phyloP scores from a whole-genome alignment of 345 rosid species.

The Euphorbia peplus region DNA sequence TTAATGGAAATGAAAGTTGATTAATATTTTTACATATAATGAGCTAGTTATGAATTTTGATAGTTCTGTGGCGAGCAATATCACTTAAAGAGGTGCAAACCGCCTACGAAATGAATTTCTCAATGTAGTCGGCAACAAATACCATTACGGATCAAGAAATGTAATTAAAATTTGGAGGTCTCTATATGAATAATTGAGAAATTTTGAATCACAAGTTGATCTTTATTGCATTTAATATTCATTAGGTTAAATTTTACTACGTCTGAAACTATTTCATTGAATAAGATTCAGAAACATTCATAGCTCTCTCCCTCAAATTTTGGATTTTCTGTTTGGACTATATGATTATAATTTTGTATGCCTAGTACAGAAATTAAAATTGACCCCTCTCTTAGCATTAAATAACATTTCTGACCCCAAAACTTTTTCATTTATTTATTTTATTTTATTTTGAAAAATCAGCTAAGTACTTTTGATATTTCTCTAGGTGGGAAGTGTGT shows the following conservation, averaged over 20 bases:
- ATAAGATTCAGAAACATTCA: conserved; percentile 24
- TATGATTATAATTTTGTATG: conserved; percentile 30
- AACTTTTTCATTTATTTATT: conserved; percentile 16
- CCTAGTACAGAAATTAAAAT: conserved; percentile 29
- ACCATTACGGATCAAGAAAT: too few relatives aligned
- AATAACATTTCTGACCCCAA: conserved; percentile 29
- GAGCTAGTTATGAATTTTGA: too few relatives aligned
- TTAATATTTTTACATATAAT: too few relatives aligned
- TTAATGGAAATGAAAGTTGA: too few relatives aligned
- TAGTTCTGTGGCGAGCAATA: too few relatives aligned
- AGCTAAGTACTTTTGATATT: conserved; percentile 22
- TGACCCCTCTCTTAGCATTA: conserved; percentile 24
- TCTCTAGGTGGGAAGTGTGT: conserved; percentile 6
- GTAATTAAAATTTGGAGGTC: too few relatives aligned
- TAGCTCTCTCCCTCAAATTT: conserved; percentile 25
- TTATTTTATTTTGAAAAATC: too few relatives aligned
- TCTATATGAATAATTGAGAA: too few relatives aligned
- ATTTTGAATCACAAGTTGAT: too few relatives aligned
- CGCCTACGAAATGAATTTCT: too few relatives aligned
- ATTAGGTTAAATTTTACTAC: background rate
- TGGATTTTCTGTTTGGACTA: conserved; percentile 54
- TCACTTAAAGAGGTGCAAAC: too few relatives aligned
- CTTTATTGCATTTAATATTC: background rate
- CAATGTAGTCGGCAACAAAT: too few relatives aligned
- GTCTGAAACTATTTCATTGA: conserved; percentile 39